phyloP scores from a whole-genome alignment of 768 basidiomycete genomes.

The Leccinum subtestaceum region DNA sequence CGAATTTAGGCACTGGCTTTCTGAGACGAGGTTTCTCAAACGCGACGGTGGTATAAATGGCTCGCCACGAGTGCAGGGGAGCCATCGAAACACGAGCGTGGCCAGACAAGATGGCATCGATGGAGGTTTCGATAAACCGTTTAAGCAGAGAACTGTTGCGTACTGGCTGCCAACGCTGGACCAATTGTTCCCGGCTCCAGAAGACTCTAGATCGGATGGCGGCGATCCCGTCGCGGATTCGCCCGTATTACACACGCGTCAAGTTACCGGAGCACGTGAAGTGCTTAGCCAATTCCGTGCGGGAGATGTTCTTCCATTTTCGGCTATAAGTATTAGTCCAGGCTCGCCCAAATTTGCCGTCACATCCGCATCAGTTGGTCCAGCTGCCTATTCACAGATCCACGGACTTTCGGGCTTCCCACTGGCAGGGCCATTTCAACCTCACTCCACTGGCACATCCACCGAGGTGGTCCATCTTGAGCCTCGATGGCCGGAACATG shows the following conservation, averaged over 20 bases:
- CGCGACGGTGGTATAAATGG: constrained; percentile 12
- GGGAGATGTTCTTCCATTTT: constrained; percentile 15
- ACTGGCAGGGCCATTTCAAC: constrained; percentile 17
- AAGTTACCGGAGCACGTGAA: constrained; percentile 11
- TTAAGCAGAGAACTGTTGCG: constrained; percentile 7
- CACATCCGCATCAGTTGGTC: constrained; percentile 5
- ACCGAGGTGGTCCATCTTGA: constrained; percentile 2
- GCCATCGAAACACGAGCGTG: constrained; percentile 15
- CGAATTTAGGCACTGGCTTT: constrained; percentile 33
- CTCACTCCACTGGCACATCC: neutral
- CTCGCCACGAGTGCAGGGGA: constrained; percentile 9
- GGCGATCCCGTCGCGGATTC: constrained; percentile 21
- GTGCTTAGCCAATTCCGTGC: constrained; percentile 10
- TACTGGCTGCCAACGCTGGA: constrained; percentile 21
- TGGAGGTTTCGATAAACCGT: constrained; percentile 5
- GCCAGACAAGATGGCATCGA: constrained; percentile 9
- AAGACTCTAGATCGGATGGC: neutral
- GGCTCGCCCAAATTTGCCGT: constrained; percentile 5
- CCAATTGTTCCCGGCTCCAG: constrained; percentile 25
- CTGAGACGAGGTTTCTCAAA: constrained; percentile 28
- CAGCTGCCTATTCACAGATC: constrained; percentile 9
- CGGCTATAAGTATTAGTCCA: constrained; percentile 2
- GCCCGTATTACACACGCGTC: constrained; percentile 23
- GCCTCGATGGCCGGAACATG: constrained; percentile 8
- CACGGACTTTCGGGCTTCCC: constrained; percentile 28